Base-by-base conservation (phyloP, 2,329 filamentous ascomycete species). In the Anisogramma anomala region DNA sequence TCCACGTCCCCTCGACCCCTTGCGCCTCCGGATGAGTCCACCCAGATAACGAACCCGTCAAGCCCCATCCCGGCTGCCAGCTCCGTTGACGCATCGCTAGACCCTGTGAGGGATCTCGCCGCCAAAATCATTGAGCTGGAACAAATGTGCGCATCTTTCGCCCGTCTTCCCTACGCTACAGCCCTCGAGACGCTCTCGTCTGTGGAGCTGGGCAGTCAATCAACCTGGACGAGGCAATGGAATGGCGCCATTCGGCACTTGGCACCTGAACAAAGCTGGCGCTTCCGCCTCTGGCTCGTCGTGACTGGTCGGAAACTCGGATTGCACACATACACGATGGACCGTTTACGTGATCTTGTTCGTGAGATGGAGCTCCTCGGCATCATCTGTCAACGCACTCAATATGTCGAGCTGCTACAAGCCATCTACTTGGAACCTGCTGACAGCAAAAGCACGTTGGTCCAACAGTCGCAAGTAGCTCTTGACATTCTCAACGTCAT, bases 401-500 rank as follows among this genome's bases (percentile, higher is more conserved):
- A 60, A 20, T 58, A 63, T 3, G 38, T 64, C 3, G 51, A 55
- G 9, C 54, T 72, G 20, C 49, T 73, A 28, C 54, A 47, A 5
- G 57, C 55, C 27, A 55, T 68, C 38, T 64, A 70, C 36, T n/a
- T 39, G 41, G 17, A 27, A 14, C 48, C 36, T 28, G 26, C 25
- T 19, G 36, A 26, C 18, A 39, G 34, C 6, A 49, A 53, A 15
- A 50, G 53, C 3, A 48, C 51, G 3, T 51, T 55, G 4, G 43
- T 47, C 3, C 43, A 56, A 14, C 59, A 63, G 30, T 53, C 66
- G 1, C 49, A 55, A 15, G 51, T 71, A 4, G 60, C 67, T 2
- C 59, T 69, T 33, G 54, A 64, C 23, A 52, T 74, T 10, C 53
- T 72, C 6, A 54, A 60, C 11, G 65, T 63, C 4, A 62, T 70